Evolutionary conservation across 1,139 yeast genomes (phyloP), one percentile per base, ranked within the genome.

Genomic region (Candida anutae): DNA sequence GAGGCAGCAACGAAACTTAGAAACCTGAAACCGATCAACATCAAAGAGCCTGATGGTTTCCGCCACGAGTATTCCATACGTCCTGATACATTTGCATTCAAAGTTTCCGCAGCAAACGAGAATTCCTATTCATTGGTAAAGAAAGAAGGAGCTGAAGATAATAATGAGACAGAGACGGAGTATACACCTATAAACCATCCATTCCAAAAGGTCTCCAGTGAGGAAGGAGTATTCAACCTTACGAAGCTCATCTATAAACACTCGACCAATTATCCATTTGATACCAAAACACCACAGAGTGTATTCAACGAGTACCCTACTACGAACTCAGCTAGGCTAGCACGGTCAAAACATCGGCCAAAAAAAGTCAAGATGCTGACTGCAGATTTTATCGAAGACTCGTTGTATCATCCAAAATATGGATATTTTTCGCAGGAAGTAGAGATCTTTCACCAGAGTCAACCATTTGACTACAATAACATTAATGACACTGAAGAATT

Each of bases 391-490:
- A 84, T 84, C 33, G 94, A 84, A 41, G 94, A 84, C 48, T 78
- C 93, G 13, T 57, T 84, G 42, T 84, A 84, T 48, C 81, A 85
- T 49, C 87, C 93, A 0, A 46, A 66, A 36, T 85, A 84, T 47
- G 95, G 95, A 0, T 85, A 84, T 50, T 84, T 84, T 46, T 66
- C 87, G 1, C 72, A 75, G 44, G 79, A 81, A 43, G 90, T 80
- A 14, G 84, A 81, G 41, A 80, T 84, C 39, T 83, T 79, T 53
- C 87, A 63, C 50, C 72, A 74, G 0, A 71, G 65, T 15, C 53
- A 62, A 25, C 82, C 83, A 0, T 76, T 77, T 43, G 69, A 77
- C 27, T 83, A 77, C 47, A 60, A 65, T 23, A 57, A 69, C 24
- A 62, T 82, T 30, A 53, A 56, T 15, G 81, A 77, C 33, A 74